Conservation (phyloP, 345 rosid species). For the Pugionium cornutum region DNA sequence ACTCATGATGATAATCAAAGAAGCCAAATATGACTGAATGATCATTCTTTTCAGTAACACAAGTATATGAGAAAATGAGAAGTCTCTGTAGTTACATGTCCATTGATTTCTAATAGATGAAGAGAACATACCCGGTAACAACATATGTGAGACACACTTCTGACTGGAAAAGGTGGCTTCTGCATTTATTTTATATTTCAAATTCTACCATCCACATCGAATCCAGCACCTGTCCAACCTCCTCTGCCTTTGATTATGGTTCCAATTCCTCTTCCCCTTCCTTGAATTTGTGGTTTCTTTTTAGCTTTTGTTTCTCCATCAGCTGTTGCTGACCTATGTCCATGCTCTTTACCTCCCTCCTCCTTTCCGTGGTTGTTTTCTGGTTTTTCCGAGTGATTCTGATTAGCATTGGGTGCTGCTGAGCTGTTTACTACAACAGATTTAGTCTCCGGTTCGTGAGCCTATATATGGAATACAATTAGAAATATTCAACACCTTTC, state of each 20-base stretch:
- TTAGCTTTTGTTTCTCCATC: slow-evolving; percentile 61
- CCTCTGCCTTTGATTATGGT: slow-evolving; percentile 63
- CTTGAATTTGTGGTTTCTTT: slow-evolving; percentile 62
- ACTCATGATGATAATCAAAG: slow-evolving; percentile 24
- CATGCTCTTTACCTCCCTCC: slow-evolving; percentile 42
- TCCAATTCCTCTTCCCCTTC: slow-evolving; percentile 68
- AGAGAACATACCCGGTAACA: slow-evolving; percentile 19
- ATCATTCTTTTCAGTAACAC: slow-evolving; percentile 14
- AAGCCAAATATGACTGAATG: slow-evolving; percentile 8
- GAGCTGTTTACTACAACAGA: slow-evolving; percentile 44
- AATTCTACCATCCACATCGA: slow-evolving; percentile 73
- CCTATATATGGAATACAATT: slow-evolving; percentile 45
- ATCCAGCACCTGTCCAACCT: slow-evolving; percentile 81
- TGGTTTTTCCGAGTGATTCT: slow-evolving; percentile 36
- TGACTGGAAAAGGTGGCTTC: background rate
- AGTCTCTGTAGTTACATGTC: slow-evolving; percentile 19
- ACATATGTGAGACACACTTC: slow-evolving; percentile 2
- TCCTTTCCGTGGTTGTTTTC: slow-evolving; percentile 39
- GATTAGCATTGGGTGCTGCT: slow-evolving; percentile 37
- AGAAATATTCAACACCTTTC: slow-evolving; percentile 37
- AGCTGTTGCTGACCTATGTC: slow-evolving; percentile 42
- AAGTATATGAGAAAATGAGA: slow-evolving; percentile 16
- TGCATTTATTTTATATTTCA: slow-evolving; percentile 21
- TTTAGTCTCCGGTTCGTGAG: slow-evolving; percentile 41
- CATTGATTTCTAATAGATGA: slow-evolving; percentile 16